A percentile compares a stretch with the other conserved stretches of the same genome.
These are phyloP conservation scores for Beta vulgaris DNA, from an alignment of 148 eudicot genomes.

Conservation along the genomic window DNA sequence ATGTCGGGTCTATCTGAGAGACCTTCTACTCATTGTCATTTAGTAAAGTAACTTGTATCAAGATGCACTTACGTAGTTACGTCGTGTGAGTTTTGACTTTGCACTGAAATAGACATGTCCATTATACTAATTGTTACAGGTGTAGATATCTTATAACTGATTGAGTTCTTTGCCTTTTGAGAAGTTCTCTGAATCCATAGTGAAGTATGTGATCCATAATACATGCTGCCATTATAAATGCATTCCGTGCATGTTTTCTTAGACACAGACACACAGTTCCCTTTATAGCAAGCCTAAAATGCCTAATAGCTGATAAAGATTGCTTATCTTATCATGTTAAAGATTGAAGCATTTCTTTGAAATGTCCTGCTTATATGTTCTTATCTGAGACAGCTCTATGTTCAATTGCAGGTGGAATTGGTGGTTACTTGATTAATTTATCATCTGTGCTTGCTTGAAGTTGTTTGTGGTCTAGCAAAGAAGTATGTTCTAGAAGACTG, in stretches of 20 bases:
- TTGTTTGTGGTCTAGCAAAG: not conserved
- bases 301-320: not conserved
- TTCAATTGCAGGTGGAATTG: slow-evolving; percentile 8
- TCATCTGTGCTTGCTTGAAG: not conserved
- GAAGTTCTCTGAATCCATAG: not conserved
- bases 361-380: slow-evolving; percentile 2
- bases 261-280: not conserved
- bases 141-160: not conserved
- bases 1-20: not conserved
- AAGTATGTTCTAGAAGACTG: not conserved
- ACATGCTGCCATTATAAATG: not conserved
- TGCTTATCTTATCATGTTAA: not conserved
- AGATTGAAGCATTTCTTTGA: not conserved
- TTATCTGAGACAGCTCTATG: slow-evolving; percentile 1
- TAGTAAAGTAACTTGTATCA: not conserved
- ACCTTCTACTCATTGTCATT: not conserved
- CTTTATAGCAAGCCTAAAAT: not conserved
- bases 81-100: not conserved
- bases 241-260: not conserved
- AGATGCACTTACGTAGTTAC: not conserved
- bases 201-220: too few relatives aligned
- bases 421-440: not conserved
- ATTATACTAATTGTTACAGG: not conserved
- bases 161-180: not conserved
- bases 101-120: not conserved